Evolutionary conservation across 176 grass and related monocot species (phyloP), one percentile per base, ranked within the genome.

Genomic region (Otatea glauca): DNA sequence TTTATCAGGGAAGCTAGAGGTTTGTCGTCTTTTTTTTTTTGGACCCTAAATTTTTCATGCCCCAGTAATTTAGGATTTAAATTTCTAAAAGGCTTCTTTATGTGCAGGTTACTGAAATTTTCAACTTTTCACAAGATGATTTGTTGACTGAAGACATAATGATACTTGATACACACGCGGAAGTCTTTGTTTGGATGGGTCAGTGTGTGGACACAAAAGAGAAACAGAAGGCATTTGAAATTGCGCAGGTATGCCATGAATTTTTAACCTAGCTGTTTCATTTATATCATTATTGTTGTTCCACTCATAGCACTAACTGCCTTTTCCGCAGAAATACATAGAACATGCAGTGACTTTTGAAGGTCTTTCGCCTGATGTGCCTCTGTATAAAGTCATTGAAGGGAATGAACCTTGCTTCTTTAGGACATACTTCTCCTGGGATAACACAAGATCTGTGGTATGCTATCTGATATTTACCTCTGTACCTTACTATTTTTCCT

Each of bases 71-170:
- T 56, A 42, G 15, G 18, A 81, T 65, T 82, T 38, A 9, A 41
- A 77, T 56, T 60, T 15, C 60, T 83, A 34, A 64, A 35, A 86
- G 48, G 13, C 55, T 74, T 72, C 15, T 78, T 18, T 90, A 47
- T 74, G n/a, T 79, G 35, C 62, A 98, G 93, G 89, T 95, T 81
- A 80, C 73, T 15, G 93, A 98, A 83, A 79, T 95, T 83, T 95
- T 75, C 73, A 98, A 98, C 88, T 98, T 95, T 87, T 93, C 93
- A 62, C 96, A 98, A 98, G 96, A 98, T 83, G 93, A 98, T 88
- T 82, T 98, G 42, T 87, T 98, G 81, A 95, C 96, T 4, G 96
- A 98, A 88, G 96, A 95, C 53, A 90, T 88, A 20, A 81, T 98
- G 87, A 77, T 94, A 86, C 86, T 95, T 80, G 93, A 95, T 80